Evolutionary conservation across 2,329 filamentous ascomycete genomes (phyloP), one percentile per base, ranked within the genome.

Genomic region (Fusarium fujikuroi): DNA sequence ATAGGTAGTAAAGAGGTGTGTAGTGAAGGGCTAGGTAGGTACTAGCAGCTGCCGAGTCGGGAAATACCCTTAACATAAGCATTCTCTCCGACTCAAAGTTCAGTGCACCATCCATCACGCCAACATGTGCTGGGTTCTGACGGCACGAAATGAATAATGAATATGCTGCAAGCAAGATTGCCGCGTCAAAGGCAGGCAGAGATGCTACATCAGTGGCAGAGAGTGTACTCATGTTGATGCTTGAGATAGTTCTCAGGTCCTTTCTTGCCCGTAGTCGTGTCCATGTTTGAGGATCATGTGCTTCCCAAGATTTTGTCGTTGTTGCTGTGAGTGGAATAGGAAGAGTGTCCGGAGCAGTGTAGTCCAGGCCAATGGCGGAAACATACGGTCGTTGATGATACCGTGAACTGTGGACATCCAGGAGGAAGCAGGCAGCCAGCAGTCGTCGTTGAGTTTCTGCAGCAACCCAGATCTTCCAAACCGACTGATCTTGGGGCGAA

Each of bases 11-110:
- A 9, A 91, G 84, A n/a, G 89, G 89, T 1, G 88, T 90, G 75
- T 88, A 83, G 70, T 90, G 84, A 3, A 91, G 81, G 3, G 89
- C 88, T 23, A 90, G 80, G 76, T 90, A 90, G 1, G 87, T 86
- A 76, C 87, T 86, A 53, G 85, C 86, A 23, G 85, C 79, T 19
- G 84, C 81, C 18, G 83, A 86, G 56, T 73, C 75, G 2, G 84
- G 78, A 75, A 89, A 90, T 23, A 88, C 76, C 62, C 63, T 77
- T 39, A 77, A 76, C 60, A 87, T 79, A 40, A 68, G 72, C 36
- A 79, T 68, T 30, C 75, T 66, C 25, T 75, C 73, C n/a, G 67
- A 69, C 42, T 75, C 76, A 19, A 79, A 68, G 21, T 65, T 57
- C 8, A 75, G 73, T 14, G 71, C 63, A 46, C 81, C 74, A 11